Percentiles rank a stretch among this genome's conserved stretches.
phyloP scores from a whole-genome alignment of 2,329 filamentous ascomycete genomes.

The Microdochium paspali region DNA sequence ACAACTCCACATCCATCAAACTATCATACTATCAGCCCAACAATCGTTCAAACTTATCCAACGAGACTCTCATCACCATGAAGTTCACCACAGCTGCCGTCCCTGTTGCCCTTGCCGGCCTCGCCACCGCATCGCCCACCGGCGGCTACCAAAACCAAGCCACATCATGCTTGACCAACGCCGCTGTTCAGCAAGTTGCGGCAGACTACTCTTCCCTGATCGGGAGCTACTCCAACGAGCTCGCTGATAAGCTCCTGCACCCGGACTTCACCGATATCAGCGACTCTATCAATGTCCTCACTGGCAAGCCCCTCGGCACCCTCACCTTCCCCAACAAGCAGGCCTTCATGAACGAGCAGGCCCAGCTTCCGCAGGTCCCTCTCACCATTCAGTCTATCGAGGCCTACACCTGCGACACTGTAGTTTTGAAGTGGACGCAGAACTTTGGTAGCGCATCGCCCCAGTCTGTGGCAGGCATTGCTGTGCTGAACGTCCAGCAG shows the following conservation, averaged over 20 bases:
- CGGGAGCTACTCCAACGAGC: conserved; percentile 3
- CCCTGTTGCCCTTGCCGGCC: no score
- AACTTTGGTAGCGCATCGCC: conserved; percentile 9
- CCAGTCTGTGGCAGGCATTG: conserved; percentile 18
- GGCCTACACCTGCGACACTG: conserved; percentile 17
- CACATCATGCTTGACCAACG: background rate
- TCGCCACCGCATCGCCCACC: no score
- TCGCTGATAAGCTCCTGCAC: conserved; percentile 10
- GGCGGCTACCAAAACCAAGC: no score
- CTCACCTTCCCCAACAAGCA: conserved; percentile 19
- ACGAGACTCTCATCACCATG: no score
- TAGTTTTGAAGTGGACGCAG: conserved; percentile 21
- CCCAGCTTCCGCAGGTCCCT: conserved; percentile 18
- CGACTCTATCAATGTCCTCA: conserved; percentile 22
- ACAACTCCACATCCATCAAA: no score
- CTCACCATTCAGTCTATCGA: conserved; percentile 14
- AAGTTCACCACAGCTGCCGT: no score
- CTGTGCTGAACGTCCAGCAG: conserved; percentile 13
- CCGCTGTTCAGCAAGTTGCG: conserved; percentile 1
- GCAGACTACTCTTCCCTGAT: conserved; percentile 6
- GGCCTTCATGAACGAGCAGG: conserved; percentile 16
- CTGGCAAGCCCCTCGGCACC: conserved; percentile 16
- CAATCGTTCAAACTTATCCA: no score
- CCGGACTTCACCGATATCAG: conserved; percentile 19
- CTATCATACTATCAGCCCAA: no score